Evolutionary conservation across 1,139 yeast species (phyloP).

Genomic region (Lodderomyces metapsilosis): DNA sequence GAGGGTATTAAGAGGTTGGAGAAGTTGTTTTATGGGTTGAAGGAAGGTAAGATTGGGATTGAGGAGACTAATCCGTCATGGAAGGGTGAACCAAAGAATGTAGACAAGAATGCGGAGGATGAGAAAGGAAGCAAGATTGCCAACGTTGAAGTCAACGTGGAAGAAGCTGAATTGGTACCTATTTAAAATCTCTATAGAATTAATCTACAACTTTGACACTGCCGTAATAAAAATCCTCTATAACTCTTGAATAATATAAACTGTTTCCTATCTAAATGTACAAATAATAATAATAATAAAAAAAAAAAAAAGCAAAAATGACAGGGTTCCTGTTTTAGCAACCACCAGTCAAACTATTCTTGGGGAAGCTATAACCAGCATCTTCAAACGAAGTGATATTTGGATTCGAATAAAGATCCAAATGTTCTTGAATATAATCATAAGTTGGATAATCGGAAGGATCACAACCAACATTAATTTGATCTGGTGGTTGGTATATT

Average conservation of each 20-base stretch:
- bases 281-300: too few species aligned
- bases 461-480: constrained; percentile 63
- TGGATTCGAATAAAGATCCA: constrained; percentile 57
- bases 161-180: background rate
- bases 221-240: too few species aligned
- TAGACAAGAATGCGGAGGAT: too few species aligned
- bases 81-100: background rate
- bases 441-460: constrained; percentile 72
- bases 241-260: background rate
- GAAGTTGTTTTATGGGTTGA: constrained; percentile 23
- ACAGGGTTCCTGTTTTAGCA: constrained; percentile 3
- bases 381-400: constrained; percentile 65
- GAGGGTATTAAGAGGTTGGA: constrained; percentile 23
- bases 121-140: background rate
- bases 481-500: constrained; percentile 66
- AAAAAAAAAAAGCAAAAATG: background rate
- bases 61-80: constrained; percentile 10
- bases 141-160: background rate
- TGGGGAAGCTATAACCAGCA: constrained; percentile 70
- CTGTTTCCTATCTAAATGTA: too few species aligned
- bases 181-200: too few species aligned
- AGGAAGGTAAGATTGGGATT: constrained; percentile 13
- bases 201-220: too few species aligned
- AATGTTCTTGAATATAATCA: constrained; percentile 67
- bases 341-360: constrained; percentile 22